A percentile compares a stretch with the other conserved stretches of the same genome.
Conservation (phyloP, 441 rosid species). For the Flueggea neowawraea region DNA sequence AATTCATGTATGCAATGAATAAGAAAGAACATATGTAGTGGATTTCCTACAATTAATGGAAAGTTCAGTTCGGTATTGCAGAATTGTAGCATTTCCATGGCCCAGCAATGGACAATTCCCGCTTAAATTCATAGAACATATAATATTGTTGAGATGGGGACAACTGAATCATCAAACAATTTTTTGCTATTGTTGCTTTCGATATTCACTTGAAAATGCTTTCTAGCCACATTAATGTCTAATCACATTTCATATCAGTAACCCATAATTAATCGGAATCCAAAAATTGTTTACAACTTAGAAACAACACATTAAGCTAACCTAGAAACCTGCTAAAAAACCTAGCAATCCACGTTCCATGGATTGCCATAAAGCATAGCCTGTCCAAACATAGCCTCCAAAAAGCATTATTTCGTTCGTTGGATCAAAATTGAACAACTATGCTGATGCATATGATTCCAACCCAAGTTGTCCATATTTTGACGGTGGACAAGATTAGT, state of each 20-base stretch:
- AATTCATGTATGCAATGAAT: background rate
- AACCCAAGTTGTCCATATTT: conserved; percentile 3
- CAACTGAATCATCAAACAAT: background rate
- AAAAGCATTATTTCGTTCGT: background rate
- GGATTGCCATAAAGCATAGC: no score
- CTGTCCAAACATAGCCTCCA: conserved; percentile 1
- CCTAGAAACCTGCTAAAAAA: background rate
- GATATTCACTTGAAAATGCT: no score
- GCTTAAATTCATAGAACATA: background rate
- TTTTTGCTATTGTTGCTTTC: background rate
- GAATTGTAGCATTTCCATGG: conserved; percentile 8
- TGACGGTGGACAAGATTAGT: conserved; percentile 21
- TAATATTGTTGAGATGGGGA: background rate
- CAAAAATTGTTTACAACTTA: background rate
- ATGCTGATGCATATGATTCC: background rate
- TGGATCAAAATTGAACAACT: background rate
- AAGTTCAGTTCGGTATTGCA: background rate
- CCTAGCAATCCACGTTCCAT: conserved; percentile 7
- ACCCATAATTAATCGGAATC: no score
- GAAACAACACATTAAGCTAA: no score
- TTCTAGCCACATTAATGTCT: no score
- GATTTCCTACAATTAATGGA: background rate
- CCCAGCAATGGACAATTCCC: conserved; percentile 8
- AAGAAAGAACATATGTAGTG: background rate
- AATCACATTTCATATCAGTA: no score